phyloP scores from a whole-genome alignment of 2,329 filamentous ascomycete genomes.

The Aquanectria penicillioides region DNA sequence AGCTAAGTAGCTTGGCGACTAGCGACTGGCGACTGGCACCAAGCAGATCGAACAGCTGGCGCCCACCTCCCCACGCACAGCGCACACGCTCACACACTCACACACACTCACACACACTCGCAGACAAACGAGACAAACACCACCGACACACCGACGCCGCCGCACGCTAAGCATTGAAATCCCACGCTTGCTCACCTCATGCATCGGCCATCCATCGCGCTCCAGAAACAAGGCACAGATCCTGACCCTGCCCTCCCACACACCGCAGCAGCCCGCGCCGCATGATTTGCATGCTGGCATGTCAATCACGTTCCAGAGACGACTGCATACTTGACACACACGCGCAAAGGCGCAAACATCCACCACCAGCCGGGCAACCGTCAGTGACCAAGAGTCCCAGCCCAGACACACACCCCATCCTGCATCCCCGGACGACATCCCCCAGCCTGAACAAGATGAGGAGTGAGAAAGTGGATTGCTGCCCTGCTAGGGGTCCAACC shows the following conservation, averaged over 20 bases:
- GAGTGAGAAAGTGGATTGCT: conserved; percentile 3
- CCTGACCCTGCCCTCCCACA: conserved; percentile 4
- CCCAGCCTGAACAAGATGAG: conserved; percentile 2
- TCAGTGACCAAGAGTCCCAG: too few relatives aligned
- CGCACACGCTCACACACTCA: too few relatives aligned
- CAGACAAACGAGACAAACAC: background rate
- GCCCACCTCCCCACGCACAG: too few relatives aligned
- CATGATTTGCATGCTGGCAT: conserved; percentile 19
- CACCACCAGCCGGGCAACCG: too few relatives aligned
- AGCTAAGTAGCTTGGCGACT: too few relatives aligned
- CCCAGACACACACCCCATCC: conserved; percentile 4
- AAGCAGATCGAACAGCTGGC: too few relatives aligned
- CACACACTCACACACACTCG: background rate
- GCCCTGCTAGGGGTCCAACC: background rate
- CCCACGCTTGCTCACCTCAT: background rate
- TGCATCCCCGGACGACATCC: background rate
- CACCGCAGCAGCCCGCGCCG: background rate
- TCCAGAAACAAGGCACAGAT: conserved; percentile 8
- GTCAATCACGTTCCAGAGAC: conserved; percentile 19
- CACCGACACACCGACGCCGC: conserved; percentile 2
- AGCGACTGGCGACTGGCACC: too few relatives aligned
- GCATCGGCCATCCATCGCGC: conserved; percentile 6
- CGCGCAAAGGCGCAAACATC: background rate
- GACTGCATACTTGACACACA: conserved; percentile 15
- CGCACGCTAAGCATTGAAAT: background rate